These are phyloP conservation scores for Alternaria infectoria DNA, from an alignment of 2,329 filamentous ascomycete species.

Conservation along the genomic window DNA sequence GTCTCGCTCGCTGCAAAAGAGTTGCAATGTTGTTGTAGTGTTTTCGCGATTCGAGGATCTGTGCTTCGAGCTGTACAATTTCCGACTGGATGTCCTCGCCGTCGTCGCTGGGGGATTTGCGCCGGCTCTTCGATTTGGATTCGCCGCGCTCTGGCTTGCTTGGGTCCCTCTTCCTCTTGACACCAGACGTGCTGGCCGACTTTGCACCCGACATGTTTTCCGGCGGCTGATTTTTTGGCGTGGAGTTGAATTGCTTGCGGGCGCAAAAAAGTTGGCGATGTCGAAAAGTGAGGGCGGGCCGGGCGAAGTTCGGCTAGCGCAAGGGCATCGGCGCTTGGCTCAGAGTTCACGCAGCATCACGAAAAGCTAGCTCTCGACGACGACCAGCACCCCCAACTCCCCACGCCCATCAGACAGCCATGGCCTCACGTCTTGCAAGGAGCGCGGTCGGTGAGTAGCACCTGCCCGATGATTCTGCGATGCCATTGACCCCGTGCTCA, in stretches of 20 bases:
- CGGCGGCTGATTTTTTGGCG: not conserved
- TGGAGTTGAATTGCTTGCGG: slow-evolving; percentile 1
- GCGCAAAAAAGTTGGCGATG: slow-evolving; percentile 12
- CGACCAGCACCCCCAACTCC: slow-evolving; percentile 42
- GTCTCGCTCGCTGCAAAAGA: slow-evolving; percentile 64
- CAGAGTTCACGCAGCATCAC: slow-evolving; percentile 28
- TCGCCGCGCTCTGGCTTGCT: slow-evolving; percentile 44
- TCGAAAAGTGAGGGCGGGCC: slow-evolving; percentile 26
- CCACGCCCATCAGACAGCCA: slow-evolving; percentile 65
- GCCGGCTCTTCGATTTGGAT: slow-evolving; percentile 47
- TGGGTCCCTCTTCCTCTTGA: slow-evolving; percentile 54
- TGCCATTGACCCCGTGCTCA: slow-evolving; percentile 52
- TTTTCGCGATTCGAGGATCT: slow-evolving; percentile 83
- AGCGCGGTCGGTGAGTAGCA: slow-evolving; percentile 84
- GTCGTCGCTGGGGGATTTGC: slow-evolving; percentile 39
- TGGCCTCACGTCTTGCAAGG: slow-evolving; percentile 97
- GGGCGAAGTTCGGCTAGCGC: slow-evolving; percentile 36
- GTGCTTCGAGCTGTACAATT: slow-evolving; percentile 77
- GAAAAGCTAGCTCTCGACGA: slow-evolving; percentile 32
- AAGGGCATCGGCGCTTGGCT: slow-evolving; percentile 26
- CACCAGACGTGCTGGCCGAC: slow-evolving; percentile 34
- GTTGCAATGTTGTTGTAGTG: slow-evolving; percentile 89
- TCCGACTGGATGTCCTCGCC: slow-evolving; percentile 63
- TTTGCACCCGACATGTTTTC: slow-evolving; percentile 46
- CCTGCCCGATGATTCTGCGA: slow-evolving; percentile 26